Evolutionary conservation across 306 rosid genomes (phyloP).

Genomic region (Glycyrrhiza uralensis): DNA sequence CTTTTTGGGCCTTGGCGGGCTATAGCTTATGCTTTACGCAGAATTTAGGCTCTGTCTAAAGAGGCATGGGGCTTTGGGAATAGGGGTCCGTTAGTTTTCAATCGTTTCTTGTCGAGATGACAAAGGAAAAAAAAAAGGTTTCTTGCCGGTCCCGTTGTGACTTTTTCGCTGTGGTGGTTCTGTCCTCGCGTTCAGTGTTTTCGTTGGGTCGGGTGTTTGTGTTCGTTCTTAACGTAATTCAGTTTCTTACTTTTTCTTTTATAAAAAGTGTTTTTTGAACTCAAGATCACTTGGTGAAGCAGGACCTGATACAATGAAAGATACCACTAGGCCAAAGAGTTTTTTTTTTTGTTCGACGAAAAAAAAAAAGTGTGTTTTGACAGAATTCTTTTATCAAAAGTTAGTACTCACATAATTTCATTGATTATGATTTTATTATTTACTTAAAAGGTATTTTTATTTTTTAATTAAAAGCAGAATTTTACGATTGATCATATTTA

Average conservation of each 20-base stretch:
- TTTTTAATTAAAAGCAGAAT: no score
- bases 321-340: background rate
- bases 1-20: background rate
- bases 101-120: background rate
- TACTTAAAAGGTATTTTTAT: no score
- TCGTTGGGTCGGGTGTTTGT: no score
- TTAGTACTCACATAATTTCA: no score
- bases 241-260: no score
- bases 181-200: background rate
- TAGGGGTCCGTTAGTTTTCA: background rate
- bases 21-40: slow-evolving; percentile 30
- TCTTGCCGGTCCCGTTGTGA: background rate
- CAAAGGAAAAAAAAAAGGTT: background rate
- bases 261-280: no score
- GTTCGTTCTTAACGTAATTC: no score
- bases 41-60: background rate
- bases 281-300: slow-evolving; percentile 30
- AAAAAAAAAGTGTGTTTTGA: no score
- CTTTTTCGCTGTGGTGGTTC: background rate
- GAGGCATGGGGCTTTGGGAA: background rate
- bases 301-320: slow-evolving; percentile 22
- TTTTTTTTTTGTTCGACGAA: no score
- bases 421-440: no score
- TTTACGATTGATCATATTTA: no score
- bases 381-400: no score